Evolutionary conservation across 2,329 filamentous ascomycete species (phyloP), one percentile per base, ranked within the genome.

Genomic region (Chrysoporthe deuterocubensis): DNA sequence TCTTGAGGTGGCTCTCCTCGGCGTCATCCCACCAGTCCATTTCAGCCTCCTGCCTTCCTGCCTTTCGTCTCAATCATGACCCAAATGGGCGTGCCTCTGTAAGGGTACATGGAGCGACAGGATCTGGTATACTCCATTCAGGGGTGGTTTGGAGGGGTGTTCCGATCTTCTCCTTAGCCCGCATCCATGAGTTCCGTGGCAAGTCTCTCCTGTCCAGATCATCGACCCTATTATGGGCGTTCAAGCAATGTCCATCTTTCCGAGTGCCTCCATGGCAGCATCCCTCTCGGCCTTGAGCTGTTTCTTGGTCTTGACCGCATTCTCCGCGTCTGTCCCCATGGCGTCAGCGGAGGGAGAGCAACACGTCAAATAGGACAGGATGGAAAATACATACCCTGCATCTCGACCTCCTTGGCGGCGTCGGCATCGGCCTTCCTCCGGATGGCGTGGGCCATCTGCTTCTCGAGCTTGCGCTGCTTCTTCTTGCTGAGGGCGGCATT

Each of bases 391-490:
- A n/a, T 3, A 69, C 69, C 69, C 64, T 70, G 54, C 69, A 64
- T 66, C 46, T 69, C 69, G 0, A 56, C 57, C 69, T 70, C 63
- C 42, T 52, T 40, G 32, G 65, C 52, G 42, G 64, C 84, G 52
- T 82, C 82, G 1, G 76, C 81, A 70, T 81, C 84, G 75, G 81
- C 81, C 77, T 83, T 85, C 68, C 86, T 79, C 80, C 83, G 82
- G 66, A 87, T 66, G 21, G 84, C 85, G 71, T 87, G 79, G 2
- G 79, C 81, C 76, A 86, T 74, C 77, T 83, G 81, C 80, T 83
- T 82, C 75, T 88, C 83, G 48, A 88, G 67, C 82, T 88, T 88
- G 71, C 82, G 80, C 75, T 79, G 78, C 81, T 83, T 85, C 83
- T 89, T 89, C 60, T 77, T 77, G 77, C 86, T 87, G 44, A 87